Evolutionary conservation across 2,329 filamentous ascomycete species (phyloP).

Genomic region (Xylariomycetidae sp.): DNA sequence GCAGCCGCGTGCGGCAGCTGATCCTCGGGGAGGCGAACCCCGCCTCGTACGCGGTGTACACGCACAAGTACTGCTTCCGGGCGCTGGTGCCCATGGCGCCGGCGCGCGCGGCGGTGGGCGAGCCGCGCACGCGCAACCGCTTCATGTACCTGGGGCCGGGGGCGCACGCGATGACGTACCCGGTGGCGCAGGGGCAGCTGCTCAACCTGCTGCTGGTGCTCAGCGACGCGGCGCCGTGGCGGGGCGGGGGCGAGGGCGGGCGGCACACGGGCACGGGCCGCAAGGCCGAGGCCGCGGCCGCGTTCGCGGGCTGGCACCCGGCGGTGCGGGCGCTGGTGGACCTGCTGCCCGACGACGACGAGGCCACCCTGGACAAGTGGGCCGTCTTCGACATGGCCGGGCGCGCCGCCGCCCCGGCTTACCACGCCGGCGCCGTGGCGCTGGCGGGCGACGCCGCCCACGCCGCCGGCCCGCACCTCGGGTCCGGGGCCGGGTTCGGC

Average conservation of each 20-base stretch:
- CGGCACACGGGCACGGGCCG: conserved; percentile 28
- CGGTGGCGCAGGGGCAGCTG: conserved; percentile 48
- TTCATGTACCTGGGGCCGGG: conserved; percentile 52
- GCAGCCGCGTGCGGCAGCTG: conserved; percentile 45
- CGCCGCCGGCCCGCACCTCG: conserved; percentile 47
- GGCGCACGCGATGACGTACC: conserved; percentile 56
- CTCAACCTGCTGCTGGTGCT: conserved; percentile 52
- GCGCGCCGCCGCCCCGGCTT: conserved; percentile 40
- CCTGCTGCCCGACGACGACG: conserved; percentile 40
- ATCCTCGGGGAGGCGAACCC: conserved; percentile 43
- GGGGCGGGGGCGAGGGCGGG: conserved; percentile 9
- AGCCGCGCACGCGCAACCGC: conserved; percentile 39
- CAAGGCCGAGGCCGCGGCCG: conserved; percentile 32
- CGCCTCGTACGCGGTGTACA: conserved; percentile 42
- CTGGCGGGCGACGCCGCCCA: conserved; percentile 53
- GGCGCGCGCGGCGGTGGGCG: conserved; percentile 41
- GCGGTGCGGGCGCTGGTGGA: conserved; percentile 30
- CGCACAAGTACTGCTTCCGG: conserved; percentile 56
- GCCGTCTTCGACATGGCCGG: conserved; percentile 46
- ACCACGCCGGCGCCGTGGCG: conserved; percentile 36
- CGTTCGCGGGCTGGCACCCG: conserved; percentile 36
- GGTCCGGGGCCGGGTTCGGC: conserved; percentile 49
- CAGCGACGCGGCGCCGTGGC: conserved; percentile 33
- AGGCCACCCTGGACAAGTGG: conserved; percentile 51
- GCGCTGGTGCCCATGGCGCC: conserved; percentile 54